phyloP scores from a whole-genome alignment of 2,329 filamentous ascomycete genomes.

The Endothia cerciana region DNA sequence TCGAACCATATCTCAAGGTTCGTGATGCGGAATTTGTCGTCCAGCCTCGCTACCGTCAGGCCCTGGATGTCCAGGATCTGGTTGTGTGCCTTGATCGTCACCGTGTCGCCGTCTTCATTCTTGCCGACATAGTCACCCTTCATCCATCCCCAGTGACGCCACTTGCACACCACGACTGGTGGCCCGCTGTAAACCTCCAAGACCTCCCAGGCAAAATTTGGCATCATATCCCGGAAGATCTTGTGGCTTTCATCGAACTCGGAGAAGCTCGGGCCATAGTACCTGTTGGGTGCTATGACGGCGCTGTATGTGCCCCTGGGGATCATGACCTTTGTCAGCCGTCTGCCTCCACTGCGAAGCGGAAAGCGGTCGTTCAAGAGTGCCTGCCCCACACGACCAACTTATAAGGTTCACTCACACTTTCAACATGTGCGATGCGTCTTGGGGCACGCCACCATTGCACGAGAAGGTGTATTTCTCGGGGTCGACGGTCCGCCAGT shows the following conservation, averaged over 20 bases:
- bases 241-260: slow-evolving; percentile 69
- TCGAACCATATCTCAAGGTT: slow-evolving; percentile 29
- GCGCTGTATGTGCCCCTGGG: slow-evolving; percentile 63
- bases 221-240: slow-evolving; percentile 75
- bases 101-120: slow-evolving; percentile 67
- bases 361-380: neutral
- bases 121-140: slow-evolving; percentile 67
- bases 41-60: slow-evolving; percentile 63
- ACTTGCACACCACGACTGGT: slow-evolving; percentile 64
- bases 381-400: neutral
- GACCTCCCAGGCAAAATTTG: slow-evolving; percentile 72
- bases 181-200: slow-evolving; percentile 69
- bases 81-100: slow-evolving; percentile 64
- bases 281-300: slow-evolving; percentile 65
- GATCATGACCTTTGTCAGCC: slow-evolving; percentile 10
- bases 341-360: slow-evolving; percentile 10
- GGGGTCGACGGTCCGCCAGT: slow-evolving; percentile 69
- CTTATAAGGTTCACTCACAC: slow-evolving; percentile 47
- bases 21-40: slow-evolving; percentile 59
- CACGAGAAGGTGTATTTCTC: slow-evolving; percentile 65
- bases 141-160: slow-evolving; percentile 72
- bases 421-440: slow-evolving; percentile 66
- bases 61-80: slow-evolving; percentile 66
- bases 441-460: slow-evolving; percentile 61
- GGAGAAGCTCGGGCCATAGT: slow-evolving; percentile 63